A percentile compares a stretch with the other conserved stretches of the same genome.
phyloP scores from a whole-genome alignment of 2,329 filamentous ascomycete species.

The Trichoderma polysporum region DNA sequence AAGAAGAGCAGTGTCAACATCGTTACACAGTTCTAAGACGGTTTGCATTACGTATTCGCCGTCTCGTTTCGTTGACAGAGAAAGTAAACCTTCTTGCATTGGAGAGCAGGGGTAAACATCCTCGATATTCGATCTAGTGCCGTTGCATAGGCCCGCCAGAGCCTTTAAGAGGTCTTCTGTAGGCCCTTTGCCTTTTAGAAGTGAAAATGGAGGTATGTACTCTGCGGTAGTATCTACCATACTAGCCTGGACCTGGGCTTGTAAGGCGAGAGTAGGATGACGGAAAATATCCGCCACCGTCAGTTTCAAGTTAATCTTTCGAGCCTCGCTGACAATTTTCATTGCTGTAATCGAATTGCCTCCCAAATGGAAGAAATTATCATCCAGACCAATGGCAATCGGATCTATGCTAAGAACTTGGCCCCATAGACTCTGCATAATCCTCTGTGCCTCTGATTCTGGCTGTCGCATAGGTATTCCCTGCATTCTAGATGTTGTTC shows the following conservation, averaged over 20 bases:
- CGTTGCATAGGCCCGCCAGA: too few relatives aligned
- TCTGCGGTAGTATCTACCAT: too few relatives aligned
- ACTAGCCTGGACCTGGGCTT: too few relatives aligned
- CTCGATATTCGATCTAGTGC: neutral
- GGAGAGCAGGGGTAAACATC: neutral
- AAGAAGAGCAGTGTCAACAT: too few relatives aligned
- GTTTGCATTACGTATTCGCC: neutral
- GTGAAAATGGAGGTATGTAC: too few relatives aligned
- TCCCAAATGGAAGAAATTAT: neutral
- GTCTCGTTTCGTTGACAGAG: neutral
- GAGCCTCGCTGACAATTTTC: neutral
- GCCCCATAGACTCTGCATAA: neutral
- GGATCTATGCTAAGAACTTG: neutral
- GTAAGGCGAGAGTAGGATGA: too few relatives aligned
- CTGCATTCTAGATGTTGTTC: too few relatives aligned
- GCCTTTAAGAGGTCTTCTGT: too few relatives aligned
- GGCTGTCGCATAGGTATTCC: too few relatives aligned
- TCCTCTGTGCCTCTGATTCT: conserved; percentile 8
- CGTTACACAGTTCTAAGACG: neutral
- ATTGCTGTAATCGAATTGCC: neutral
- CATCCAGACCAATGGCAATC: neutral
- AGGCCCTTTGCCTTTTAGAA: too few relatives aligned
- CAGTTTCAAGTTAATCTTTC: neutral
- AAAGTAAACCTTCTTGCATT: neutral
- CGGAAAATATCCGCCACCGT: neutral